phyloP scores from a whole-genome alignment of 75 land plant genomes.

The Gnetum montanum region DNA sequence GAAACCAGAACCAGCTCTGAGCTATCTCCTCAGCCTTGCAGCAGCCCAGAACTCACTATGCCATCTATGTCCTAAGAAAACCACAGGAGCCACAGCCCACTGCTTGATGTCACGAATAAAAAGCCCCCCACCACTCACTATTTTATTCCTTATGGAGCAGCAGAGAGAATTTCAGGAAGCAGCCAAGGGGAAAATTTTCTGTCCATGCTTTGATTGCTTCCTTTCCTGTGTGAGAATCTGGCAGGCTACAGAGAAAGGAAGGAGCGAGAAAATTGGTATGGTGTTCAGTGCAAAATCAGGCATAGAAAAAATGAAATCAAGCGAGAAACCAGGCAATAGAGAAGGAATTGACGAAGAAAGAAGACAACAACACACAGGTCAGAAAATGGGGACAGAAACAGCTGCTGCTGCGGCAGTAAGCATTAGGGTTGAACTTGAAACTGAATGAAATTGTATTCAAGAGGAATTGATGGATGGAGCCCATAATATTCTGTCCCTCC shows the following conservation, averaged over 20 bases:
- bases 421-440: conserved; percentile 1
- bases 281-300: neutral
- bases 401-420: too few species aligned
- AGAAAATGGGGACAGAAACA: too few species aligned
- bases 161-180: neutral
- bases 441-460: too few species aligned
- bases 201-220: neutral
- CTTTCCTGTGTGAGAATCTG: neutral
- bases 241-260: neutral
- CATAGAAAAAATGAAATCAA: too few species aligned
- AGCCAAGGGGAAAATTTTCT: neutral
- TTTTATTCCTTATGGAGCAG: neutral
- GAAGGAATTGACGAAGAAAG: neutral
- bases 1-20: conserved; percentile 11
- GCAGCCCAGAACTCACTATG: too few species aligned
- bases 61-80: too few species aligned
- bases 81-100: too few species aligned
- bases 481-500: conserved; percentile 1
- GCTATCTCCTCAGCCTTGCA: conserved; percentile 5
- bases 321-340: too few species aligned
- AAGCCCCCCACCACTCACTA: too few species aligned
- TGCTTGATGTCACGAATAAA: neutral
- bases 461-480: neutral
- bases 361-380: neutral
- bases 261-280: neutral